phyloP scores from a whole-genome alignment of 1,284 basidiomycete species.

The Trichosporon sp. region DNA sequence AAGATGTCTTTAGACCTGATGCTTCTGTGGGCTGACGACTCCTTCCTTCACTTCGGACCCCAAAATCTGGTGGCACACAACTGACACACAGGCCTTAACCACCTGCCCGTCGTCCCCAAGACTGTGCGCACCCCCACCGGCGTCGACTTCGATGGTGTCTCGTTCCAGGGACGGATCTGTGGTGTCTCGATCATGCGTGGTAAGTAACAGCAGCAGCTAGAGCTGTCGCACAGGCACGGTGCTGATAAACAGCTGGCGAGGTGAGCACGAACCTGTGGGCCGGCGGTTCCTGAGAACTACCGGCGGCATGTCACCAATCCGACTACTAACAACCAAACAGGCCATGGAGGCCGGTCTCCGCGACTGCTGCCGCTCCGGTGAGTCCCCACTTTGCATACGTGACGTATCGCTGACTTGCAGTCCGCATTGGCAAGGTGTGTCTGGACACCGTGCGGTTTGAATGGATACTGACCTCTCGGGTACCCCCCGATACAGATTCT shows the following conservation, averaged over 20 bases:
- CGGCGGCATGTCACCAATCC: not conserved
- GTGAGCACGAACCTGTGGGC: conserved; percentile 21
- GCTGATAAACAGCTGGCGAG: conserved; percentile 45
- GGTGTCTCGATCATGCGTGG: conserved; percentile 85
- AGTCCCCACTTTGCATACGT: conserved; percentile 32
- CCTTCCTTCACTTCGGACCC: not conserved
- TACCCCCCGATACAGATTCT: conserved; percentile 65
- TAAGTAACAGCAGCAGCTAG: conserved; percentile 31
- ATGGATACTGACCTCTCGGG: conserved; percentile 35
- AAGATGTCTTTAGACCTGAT: not conserved
- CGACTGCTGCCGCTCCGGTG: conserved; percentile 73
- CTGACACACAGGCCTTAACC: conserved; percentile 74
- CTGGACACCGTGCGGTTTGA: not conserved
- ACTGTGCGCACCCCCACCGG: conserved; percentile 67
- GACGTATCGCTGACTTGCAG: conserved; percentile 34
- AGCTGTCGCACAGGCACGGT: no score
- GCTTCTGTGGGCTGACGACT: not conserved
- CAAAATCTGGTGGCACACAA: not conserved
- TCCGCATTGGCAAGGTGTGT: conserved; percentile 57
- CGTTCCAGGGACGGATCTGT: conserved; percentile 91
- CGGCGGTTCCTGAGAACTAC: conserved; percentile 2
- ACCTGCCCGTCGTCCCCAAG: conserved; percentile 86
- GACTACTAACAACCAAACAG: conserved; percentile 56
- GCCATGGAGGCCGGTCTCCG: conserved; percentile 93
- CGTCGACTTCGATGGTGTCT: conserved; percentile 79